Percentiles rank a stretch among this genome's conserved stretches.
These are phyloP conservation scores for Trametopsis cervina DNA, from an alignment of 768 basidiomycete species.

Conservation along the genomic window DNA sequence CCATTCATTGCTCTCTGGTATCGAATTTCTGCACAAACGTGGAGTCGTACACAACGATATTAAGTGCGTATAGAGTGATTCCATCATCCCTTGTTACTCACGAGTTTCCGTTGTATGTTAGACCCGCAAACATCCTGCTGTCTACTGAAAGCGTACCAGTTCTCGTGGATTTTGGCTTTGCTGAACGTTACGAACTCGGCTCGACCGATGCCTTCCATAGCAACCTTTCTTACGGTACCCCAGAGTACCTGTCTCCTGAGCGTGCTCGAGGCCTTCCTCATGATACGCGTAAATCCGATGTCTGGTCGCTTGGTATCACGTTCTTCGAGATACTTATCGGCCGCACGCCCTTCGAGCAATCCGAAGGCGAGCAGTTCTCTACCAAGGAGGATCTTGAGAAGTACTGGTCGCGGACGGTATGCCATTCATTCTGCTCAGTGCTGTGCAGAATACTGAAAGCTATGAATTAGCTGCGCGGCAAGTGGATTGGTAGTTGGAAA, in stretches of 20 bases:
- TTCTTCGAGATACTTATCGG: conserved; percentile 94
- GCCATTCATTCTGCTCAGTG: conserved; percentile 16
- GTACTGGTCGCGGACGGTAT: conserved; percentile 81
- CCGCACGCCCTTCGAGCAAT: conserved; percentile 85
- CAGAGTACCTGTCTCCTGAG: conserved; percentile 93
- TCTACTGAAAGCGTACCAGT: conserved; percentile 74
- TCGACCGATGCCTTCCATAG: conserved; percentile 69
- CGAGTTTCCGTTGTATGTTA: conserved; percentile 22
- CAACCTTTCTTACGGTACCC: conserved; percentile 84
- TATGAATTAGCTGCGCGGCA: conserved; percentile 52
- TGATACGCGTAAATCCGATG: conserved; percentile 88
- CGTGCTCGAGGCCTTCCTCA: conserved; percentile 84
- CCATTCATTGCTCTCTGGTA: conserved; percentile 69
- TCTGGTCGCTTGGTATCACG: conserved; percentile 83
- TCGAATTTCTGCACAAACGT: conserved; percentile 76
- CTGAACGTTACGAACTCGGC: conserved; percentile 70
- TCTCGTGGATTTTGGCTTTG: conserved; percentile 95
- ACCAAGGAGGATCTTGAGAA: conserved; percentile 76
- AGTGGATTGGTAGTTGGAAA: conserved; percentile 81
- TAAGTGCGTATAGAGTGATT: conserved; percentile 52
- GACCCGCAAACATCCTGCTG: conserved; percentile 90
- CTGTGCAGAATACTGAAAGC: neutral
- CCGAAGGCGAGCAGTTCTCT: conserved; percentile 70
- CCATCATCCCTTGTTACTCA: neutral
- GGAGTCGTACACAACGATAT: conserved; percentile 92